Percentiles rank a stretch among this genome's conserved stretches.
These are phyloP conservation scores for Fusarium torulosum DNA, from an alignment of 2,329 filamentous ascomycete genomes.

Conservation along the genomic window DNA sequence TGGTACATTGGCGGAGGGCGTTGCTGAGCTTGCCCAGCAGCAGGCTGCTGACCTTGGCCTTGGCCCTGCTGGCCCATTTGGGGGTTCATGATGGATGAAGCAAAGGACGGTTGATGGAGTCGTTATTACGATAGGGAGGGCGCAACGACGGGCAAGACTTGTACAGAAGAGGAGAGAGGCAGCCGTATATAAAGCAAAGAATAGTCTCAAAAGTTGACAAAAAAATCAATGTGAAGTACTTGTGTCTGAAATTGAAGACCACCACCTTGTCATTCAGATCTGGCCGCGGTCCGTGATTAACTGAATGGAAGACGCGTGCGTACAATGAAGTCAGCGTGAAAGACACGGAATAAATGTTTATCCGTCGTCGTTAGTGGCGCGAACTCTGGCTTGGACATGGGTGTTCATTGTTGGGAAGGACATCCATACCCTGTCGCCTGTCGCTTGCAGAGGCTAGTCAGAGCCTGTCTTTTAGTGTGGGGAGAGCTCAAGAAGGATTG, in stretches of 20 bases:
- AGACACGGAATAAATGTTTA: slow-evolving; percentile 29
- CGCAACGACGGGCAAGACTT: neutral
- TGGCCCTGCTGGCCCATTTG: slow-evolving; percentile 47
- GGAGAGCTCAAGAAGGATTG: slow-evolving; percentile 13
- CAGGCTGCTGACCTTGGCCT: slow-evolving; percentile 43
- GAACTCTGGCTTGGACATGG: neutral
- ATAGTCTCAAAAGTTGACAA: neutral
- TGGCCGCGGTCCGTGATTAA: slow-evolving; percentile 31
- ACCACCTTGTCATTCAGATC: slow-evolving; percentile 16
- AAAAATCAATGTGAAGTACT: neutral
- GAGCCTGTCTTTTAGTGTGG: slow-evolving; percentile 21
- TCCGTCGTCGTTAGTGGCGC: neutral
- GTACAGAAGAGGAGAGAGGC: neutral
- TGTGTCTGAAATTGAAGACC: slow-evolving; percentile 3
- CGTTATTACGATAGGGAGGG: neutral
- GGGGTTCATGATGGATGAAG: slow-evolving; percentile 39
- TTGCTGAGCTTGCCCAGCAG: slow-evolving; percentile 41
- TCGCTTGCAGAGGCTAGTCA: neutral
- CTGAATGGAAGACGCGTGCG: slow-evolving; percentile 15
- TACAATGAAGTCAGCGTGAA: slow-evolving; percentile 15
- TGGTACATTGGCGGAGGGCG: slow-evolving; percentile 60
- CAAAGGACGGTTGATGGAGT: neutral
- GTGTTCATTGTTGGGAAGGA: slow-evolving; percentile 17
- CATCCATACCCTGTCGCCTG: neutral
- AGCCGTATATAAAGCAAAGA: neutral